These are phyloP conservation scores for Xerocomus brunneocitrinus DNA, from an alignment of 768 basidiomycete genomes.

Conservation along the genomic window DNA sequence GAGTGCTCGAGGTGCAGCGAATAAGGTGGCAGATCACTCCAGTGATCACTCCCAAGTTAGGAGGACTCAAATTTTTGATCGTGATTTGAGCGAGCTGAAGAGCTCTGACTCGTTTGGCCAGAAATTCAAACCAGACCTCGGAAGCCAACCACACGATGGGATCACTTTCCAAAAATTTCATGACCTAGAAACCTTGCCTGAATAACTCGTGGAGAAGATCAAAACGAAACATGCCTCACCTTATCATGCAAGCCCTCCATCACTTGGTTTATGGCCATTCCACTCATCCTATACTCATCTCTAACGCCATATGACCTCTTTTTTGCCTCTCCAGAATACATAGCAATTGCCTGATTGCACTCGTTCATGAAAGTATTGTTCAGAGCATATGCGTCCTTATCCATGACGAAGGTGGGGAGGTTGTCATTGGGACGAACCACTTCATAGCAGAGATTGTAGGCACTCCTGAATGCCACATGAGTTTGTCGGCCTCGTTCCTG, in stretches of 20 bases:
- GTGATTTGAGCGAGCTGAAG: constrained; percentile 2
- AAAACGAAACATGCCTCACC: background rate
- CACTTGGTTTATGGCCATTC: background rate
- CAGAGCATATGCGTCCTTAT: constrained; percentile 5
- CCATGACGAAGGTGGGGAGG: background rate
- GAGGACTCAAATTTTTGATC: background rate
- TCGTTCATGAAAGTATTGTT: constrained; percentile 3
- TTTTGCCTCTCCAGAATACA: constrained; percentile 3
- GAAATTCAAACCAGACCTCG: constrained; percentile 4
- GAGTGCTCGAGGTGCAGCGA: constrained; percentile 1
- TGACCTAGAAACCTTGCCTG: background rate
- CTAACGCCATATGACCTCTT: constrained; percentile 5
- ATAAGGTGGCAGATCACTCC: constrained; percentile 7
- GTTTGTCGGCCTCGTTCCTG: background rate
- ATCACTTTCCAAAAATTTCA: background rate
- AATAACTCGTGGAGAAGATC: too few species aligned
- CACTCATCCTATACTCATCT: constrained; percentile 9
- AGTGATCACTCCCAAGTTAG: constrained; percentile 7
- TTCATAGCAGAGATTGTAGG: constrained; percentile 16
- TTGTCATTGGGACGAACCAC: constrained; percentile 2
- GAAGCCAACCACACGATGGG: constrained; percentile 5
- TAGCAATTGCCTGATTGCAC: background rate
- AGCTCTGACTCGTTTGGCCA: background rate
- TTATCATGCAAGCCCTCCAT: background rate
- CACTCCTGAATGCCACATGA: constrained; percentile 10